A percentile compares a stretch with the other conserved stretches of the same genome.
Conservation (phyloP, 2,329 filamentous ascomycete species). For the Samsoniella hepiali region DNA sequence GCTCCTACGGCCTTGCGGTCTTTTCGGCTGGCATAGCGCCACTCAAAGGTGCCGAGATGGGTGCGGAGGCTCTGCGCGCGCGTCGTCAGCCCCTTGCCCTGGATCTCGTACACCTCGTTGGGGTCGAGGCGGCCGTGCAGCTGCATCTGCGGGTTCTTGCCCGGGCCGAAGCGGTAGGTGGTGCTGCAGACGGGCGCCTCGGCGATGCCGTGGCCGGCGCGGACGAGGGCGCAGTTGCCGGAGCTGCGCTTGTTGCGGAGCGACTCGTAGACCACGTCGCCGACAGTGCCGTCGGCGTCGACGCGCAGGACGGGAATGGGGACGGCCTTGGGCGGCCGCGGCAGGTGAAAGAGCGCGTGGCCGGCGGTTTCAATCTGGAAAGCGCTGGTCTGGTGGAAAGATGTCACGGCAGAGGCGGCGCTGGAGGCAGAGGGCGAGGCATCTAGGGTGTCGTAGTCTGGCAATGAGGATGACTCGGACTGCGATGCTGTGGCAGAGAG, state of each 20-base stretch:
- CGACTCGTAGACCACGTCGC: conserved; percentile 48
- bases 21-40: conserved; percentile 50
- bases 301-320: conserved; percentile 44
- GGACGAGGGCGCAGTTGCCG: conserved; percentile 46
- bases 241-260: conserved; percentile 45
- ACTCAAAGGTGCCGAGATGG: conserved; percentile 50
- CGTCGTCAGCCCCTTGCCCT: conserved; percentile 41
- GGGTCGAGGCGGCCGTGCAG: conserved; percentile 20
- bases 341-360: conserved; percentile 41
- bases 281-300: conserved; percentile 34
- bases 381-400: conserved; percentile 42
- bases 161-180: conserved; percentile 56
- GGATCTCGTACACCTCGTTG: conserved; percentile 28
- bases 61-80: conserved; percentile 46
- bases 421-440: conserved; percentile 8
- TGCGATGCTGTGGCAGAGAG: conserved; percentile 27
- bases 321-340: conserved; percentile 34
- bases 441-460: conserved; percentile 15
- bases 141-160: conserved; percentile 46
- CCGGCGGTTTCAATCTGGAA: conserved; percentile 50
- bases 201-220: conserved; percentile 34
- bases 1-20: conserved; percentile 44
- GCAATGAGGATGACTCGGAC: conserved; percentile 26
- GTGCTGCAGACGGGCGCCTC: conserved; percentile 46
- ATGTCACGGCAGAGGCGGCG: conserved; percentile 8